Conservation (phyloP, 164 flowering plant species). For the Nymphaea thermarum region DNA sequence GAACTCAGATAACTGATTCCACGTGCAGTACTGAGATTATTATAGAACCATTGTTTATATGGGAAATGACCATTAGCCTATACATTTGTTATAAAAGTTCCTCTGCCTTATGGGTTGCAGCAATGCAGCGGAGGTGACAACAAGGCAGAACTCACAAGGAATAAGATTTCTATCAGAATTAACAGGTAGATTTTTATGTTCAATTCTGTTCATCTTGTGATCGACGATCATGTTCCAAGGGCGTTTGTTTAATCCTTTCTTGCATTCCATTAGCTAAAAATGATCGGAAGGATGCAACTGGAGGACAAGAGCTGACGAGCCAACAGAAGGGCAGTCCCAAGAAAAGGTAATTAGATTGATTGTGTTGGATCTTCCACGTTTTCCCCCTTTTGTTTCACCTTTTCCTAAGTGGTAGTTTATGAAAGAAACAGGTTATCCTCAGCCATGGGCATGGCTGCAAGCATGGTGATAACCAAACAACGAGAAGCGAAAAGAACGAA, state of each 20-base stretch:
- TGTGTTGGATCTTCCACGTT: background rate
- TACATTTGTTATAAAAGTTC: background rate
- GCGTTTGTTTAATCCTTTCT: background rate
- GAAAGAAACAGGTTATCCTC: conserved; percentile 30
- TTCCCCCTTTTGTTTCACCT: background rate
- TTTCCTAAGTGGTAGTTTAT: background rate
- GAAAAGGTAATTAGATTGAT: conserved; percentile 30
- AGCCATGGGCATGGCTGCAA: conserved; percentile 14
- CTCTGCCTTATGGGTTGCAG: conserved; percentile 20
- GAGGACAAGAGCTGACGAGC: conserved; percentile 9
- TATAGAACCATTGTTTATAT: too few species aligned
- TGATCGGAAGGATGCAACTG: conserved; percentile 14
- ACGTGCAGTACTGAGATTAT: too few species aligned
- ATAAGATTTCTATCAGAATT: conserved; percentile 63
- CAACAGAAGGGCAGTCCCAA: conserved; percentile 14
- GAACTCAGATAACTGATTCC: background rate
- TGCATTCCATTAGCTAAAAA: conserved; percentile 20
- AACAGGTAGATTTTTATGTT: conserved; percentile 31
- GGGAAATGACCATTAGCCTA: too few species aligned
- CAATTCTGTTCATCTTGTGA: background rate
- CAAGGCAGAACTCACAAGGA: conserved; percentile 72
- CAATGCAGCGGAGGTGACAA: conserved; percentile 66
- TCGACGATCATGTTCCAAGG: background rate
- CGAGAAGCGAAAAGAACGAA: conserved; percentile 33
- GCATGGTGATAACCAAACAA: conserved; percentile 13